Conservation (phyloP, 768 basidiomycete species). For the Clitopilus passeckerianus region DNA sequence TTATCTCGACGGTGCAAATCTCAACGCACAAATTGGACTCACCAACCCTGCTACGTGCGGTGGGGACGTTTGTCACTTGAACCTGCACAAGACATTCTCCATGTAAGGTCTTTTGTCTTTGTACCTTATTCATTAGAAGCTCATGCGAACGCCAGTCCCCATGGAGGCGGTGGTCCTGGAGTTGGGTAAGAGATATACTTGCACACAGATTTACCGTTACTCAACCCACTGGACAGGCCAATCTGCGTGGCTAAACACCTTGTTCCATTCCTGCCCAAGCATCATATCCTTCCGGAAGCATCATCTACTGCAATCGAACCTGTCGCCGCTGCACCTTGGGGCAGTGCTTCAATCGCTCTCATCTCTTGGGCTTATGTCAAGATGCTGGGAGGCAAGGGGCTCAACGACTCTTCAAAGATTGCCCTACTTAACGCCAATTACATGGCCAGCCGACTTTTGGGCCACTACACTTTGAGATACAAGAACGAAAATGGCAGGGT, state of each 20-base stretch:
- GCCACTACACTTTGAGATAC: slow-evolving; percentile 82
- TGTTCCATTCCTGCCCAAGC: slow-evolving; percentile 89
- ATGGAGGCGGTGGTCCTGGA: slow-evolving; percentile 96
- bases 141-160: slow-evolving; percentile 54
- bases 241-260: slow-evolving; percentile 95
- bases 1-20: slow-evolving; percentile 95
- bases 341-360: slow-evolving; percentile 90
- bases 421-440: slow-evolving; percentile 97
- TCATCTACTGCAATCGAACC: slow-evolving; percentile 76
- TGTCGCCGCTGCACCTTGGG: slow-evolving; percentile 89
- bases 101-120: slow-evolving; percentile 51
- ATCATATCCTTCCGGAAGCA: slow-evolving; percentile 67
- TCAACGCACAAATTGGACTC: slow-evolving; percentile 90
- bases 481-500: slow-evolving; percentile 90
- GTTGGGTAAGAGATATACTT: slow-evolving; percentile 57
- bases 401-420: slow-evolving; percentile 78
- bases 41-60: slow-evolving; percentile 94
- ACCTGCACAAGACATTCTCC: slow-evolving; percentile 96
- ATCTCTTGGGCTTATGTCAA: slow-evolving; percentile 99
- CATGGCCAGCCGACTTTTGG: slow-evolving; percentile 84
- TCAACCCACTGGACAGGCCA: slow-evolving; percentile 41
- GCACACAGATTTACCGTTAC: not conserved
- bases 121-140: not conserved
- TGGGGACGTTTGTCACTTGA: slow-evolving; percentile 97
- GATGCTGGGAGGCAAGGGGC: slow-evolving; percentile 95